Evolutionary conservation across 1,139 yeast species (phyloP), one percentile per base, ranked within the genome.

Genomic region (Pichia sp.): DNA sequence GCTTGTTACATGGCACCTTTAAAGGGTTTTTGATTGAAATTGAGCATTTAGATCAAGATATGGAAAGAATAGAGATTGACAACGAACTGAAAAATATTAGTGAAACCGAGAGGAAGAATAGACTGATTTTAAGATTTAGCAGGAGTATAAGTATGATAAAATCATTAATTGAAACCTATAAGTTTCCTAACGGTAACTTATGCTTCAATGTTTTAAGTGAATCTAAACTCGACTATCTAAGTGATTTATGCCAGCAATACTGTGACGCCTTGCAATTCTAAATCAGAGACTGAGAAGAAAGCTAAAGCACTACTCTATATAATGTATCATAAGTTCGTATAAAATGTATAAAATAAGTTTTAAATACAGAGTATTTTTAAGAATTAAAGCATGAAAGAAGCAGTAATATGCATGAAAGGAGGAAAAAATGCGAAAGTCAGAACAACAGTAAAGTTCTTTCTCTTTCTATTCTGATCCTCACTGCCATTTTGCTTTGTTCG

Each of bases 1-100:
- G 87, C 52, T 82, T 84, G 54, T 72, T 87, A 15, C 93, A 87
- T 66, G 95, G 95, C 1, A 77, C 75, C 34, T 87, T 86, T 70
- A 80, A 85, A 57, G 92, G 92, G 0, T 75, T 88, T 45, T 66
- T 88, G 51, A 77, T 87, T 36, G 87, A 85, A 58, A 74, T 86
- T 4, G 82, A 78, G 51, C 71, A 67, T 54, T 40, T 67, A 8
- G 78, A 74, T 47, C 63, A 64, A 53, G 62, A 55, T 10, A 63
- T 64, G 16, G 57, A 54, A 32, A 49, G 55, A 43, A 19, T 49
- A 46, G 64, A 57, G 13, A 57, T 53, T 45, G 61, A 58, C 4
- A 59, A 59, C 1, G 48, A 51, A 26, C 13, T 30, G 26, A 49
- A 48, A 34, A 50, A 54, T 15, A 45, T 55, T 6, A 42, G 46